Evolutionary conservation across 305 asterid genomes (phyloP).

Genomic region (Caryopteris hybrid): DNA sequence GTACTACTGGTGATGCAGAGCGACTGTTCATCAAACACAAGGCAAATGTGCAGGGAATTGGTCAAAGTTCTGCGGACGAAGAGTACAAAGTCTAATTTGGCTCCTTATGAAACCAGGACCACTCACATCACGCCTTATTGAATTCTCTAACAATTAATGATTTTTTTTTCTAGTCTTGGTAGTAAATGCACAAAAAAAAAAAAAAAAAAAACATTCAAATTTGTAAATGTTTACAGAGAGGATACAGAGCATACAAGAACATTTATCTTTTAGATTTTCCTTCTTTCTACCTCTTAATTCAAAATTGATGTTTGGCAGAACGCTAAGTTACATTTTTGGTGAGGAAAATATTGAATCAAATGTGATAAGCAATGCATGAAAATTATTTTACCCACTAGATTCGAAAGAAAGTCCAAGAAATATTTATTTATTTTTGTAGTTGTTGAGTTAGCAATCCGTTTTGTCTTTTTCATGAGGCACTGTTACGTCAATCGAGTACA

Average conservation of each 20-base stretch:
- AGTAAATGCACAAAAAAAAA: slow-evolving; percentile 15
- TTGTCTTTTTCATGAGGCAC: too few relatives aligned
- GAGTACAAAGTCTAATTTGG: slow-evolving; percentile 66
- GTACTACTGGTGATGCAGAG: slow-evolving; percentile 91
- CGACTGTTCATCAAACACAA: slow-evolving; percentile 42
- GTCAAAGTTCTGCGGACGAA: slow-evolving; percentile 69
- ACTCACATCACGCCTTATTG: slow-evolving; percentile 80
- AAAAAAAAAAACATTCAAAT: background rate
- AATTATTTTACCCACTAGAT: background rate
- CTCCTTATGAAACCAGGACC: slow-evolving; percentile 76
- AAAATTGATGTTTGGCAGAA: too few relatives aligned
- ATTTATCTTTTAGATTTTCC: background rate
- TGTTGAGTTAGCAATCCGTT: too few relatives aligned
- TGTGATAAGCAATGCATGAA: too few relatives aligned
- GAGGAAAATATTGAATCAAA: too few relatives aligned
- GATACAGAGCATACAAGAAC: background rate
- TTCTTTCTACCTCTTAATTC: too few relatives aligned
- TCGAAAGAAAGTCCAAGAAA: too few relatives aligned
- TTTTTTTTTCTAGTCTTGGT: background rate
- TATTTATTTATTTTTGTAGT: too few relatives aligned
- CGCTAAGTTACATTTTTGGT: too few relatives aligned
- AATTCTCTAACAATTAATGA: slow-evolving; percentile 23
- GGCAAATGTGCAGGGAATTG: slow-evolving; percentile 71
- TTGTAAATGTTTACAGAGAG: slow-evolving; percentile 19
- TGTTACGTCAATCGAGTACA: too few relatives aligned